Evolutionary conservation across 208 protist genomes (phyloP).

Genomic region (Sergeia podlipaevii): DNA sequence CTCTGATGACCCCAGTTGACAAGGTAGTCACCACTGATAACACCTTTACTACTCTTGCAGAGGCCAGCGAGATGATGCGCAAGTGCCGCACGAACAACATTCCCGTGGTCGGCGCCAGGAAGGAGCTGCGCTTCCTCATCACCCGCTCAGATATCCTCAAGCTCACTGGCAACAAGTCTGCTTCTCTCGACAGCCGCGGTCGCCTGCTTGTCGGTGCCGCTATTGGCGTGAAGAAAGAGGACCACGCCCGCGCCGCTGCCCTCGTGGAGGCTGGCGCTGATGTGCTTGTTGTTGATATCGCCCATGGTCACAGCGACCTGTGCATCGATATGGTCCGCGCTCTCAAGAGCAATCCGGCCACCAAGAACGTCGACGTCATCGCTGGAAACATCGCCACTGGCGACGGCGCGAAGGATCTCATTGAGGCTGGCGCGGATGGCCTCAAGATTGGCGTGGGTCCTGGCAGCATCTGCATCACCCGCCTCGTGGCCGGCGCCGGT

Average conservation of each 20-base stretch:
- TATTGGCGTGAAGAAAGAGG: constrained; percentile 81
- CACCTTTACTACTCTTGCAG: constrained; percentile 51
- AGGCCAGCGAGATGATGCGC: constrained; percentile 68
- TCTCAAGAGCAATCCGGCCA: constrained; percentile 70
- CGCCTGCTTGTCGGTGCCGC: constrained; percentile 83
- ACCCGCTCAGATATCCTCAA: constrained; percentile 81
- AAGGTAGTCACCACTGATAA: constrained; percentile 48
- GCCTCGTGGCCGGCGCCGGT: constrained; percentile 79
- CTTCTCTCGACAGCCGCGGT: constrained; percentile 67
- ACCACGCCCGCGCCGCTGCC: constrained; percentile 49
- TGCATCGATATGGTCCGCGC: constrained; percentile 80
- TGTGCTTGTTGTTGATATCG: constrained; percentile 90
- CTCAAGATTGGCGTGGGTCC: constrained; percentile 89
- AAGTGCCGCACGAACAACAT: constrained; percentile 53
- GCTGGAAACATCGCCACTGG: constrained; percentile 89
- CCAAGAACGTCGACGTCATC: constrained; percentile 71
- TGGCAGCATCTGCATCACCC: constrained; percentile 88
- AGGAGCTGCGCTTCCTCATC: constrained; percentile 76
- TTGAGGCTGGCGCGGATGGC: constrained; percentile 86
- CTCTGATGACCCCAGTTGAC: constrained; percentile 71
- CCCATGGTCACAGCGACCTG: constrained; percentile 85
- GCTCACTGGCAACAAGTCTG: constrained; percentile 59
- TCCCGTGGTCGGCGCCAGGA: constrained; percentile 49
- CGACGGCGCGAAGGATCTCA: constrained; percentile 77
- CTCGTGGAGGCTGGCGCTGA: constrained; percentile 76